These are phyloP conservation scores for Vigna trinervia DNA, from an alignment of 306 rosid genomes.

Conservation along the genomic window DNA sequence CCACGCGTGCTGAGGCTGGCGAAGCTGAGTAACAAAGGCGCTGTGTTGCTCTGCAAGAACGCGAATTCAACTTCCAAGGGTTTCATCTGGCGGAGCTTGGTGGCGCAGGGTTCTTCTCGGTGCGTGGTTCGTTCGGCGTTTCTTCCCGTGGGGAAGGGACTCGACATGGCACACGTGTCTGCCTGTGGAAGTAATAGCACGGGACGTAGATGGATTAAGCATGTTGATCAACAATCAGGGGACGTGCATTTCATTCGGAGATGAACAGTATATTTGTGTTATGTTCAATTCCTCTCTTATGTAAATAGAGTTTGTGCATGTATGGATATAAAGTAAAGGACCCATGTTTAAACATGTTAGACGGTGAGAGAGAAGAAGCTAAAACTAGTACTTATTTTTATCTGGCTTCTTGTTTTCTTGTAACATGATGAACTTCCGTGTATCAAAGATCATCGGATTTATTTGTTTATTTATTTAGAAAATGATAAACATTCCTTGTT, in stretches of 20 bases:
- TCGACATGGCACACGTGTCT: constrained; percentile 82
- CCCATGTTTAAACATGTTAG: not conserved
- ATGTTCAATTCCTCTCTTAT: not conserved
- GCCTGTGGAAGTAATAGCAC: constrained; percentile 47
- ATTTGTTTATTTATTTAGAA: constrained; percentile 3
- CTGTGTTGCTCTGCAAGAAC: constrained; percentile 83
- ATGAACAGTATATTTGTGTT: constrained; percentile 24
- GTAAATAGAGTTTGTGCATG: constrained; percentile 22
- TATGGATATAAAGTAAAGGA: not conserved
- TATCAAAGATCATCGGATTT: not conserved
- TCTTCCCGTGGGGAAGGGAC: constrained; percentile 90
- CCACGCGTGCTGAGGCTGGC: constrained; percentile 67
- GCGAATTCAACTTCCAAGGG: constrained; percentile 56
- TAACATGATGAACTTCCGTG: not conserved
- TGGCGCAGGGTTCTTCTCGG: constrained; percentile 58
- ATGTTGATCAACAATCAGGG: constrained; percentile 86
- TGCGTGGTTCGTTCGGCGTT: constrained; percentile 76
- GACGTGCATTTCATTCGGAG: constrained; percentile 75
- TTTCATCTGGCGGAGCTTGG: constrained; percentile 67
- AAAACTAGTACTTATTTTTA: not conserved
- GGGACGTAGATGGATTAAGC: constrained; percentile 69
- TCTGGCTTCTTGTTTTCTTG: not conserved
- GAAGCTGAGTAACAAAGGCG: constrained; percentile 70
- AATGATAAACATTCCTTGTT: not conserved
- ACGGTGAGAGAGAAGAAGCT: not conserved